Percentiles rank a stretch among this genome's conserved stretches.
Conservation (phyloP, 768 basidiomycete species). For the Lentinula sp. region DNA sequence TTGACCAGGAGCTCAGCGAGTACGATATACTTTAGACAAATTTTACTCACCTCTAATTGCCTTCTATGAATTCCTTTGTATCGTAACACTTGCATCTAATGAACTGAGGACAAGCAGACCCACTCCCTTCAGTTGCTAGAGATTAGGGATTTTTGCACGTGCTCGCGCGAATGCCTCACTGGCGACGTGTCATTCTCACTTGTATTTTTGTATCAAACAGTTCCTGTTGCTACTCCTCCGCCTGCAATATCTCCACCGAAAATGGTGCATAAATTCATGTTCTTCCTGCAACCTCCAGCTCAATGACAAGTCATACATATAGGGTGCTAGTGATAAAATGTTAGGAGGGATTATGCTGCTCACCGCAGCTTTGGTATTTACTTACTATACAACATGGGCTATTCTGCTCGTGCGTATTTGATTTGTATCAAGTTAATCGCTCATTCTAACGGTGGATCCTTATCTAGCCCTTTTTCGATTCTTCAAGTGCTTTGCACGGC, state of each 20-base stretch:
- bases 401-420: slow-evolving; percentile 64
- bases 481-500: slow-evolving; percentile 62
- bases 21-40: too few species aligned
- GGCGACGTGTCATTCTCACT: not conserved
- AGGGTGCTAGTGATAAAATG: slow-evolving; percentile 79
- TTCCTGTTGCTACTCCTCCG: too few species aligned
- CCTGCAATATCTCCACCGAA: too few species aligned
- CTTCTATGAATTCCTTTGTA: too few species aligned
- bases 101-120: too few species aligned
- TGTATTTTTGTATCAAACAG: too few species aligned
- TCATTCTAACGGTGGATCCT: slow-evolving; percentile 8
- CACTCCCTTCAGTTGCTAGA: too few species aligned
- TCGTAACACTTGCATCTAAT: too few species aligned
- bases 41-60: too few species aligned
- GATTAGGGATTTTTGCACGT: not conserved
- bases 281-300: not conserved
- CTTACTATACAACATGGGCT: slow-evolving; percentile 92
- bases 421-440: not conserved
- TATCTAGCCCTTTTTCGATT: slow-evolving; percentile 76
- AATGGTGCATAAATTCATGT: not conserved
- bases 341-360: slow-evolving; percentile 79
- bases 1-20: too few species aligned
- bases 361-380: slow-evolving; percentile 68
- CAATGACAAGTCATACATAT: not conserved
- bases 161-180: not conserved